phyloP scores from a whole-genome alignment of 1,284 basidiomycete species.

The Puccinia brachypodii region DNA sequence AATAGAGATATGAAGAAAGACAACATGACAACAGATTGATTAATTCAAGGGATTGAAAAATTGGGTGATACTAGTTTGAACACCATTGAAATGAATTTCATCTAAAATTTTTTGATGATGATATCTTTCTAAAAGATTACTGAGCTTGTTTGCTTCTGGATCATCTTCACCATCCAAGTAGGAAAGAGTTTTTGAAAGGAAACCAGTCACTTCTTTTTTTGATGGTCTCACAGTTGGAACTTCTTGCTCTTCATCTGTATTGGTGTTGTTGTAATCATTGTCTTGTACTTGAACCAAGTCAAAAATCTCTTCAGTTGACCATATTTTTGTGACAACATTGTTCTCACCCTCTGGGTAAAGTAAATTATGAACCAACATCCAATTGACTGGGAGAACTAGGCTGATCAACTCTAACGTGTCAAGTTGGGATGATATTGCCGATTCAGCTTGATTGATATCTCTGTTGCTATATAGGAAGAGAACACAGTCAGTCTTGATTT shows the following conservation, averaged over 20 bases:
- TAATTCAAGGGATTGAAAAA: not conserved
- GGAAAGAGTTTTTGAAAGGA: not conserved
- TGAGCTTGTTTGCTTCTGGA: not conserved
- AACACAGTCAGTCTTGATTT: not conserved
- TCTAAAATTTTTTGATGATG: not conserved
- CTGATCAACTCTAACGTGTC: not conserved
- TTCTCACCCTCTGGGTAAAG: not conserved
- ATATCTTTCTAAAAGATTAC: not conserved
- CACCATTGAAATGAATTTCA: constrained; percentile 4
- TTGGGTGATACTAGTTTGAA: not conserved
- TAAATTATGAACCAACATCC: not conserved
- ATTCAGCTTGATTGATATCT: not conserved
- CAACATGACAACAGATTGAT: not conserved
- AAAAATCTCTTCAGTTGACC: constrained; percentile 6
- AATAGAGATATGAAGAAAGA: not conserved
- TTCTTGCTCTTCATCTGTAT: not conserved
- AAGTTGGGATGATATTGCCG: not conserved
- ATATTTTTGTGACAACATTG: not conserved
- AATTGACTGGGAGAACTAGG: not conserved
- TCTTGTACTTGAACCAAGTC: not conserved
- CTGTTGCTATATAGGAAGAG: not conserved
- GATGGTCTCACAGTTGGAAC: not conserved
- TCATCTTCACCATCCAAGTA: not conserved
- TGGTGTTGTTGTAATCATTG: not conserved
- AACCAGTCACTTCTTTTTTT: not conserved